phyloP scores from a whole-genome alignment of 2,329 filamentous ascomycete genomes.

The Penicillium concentricum region DNA sequence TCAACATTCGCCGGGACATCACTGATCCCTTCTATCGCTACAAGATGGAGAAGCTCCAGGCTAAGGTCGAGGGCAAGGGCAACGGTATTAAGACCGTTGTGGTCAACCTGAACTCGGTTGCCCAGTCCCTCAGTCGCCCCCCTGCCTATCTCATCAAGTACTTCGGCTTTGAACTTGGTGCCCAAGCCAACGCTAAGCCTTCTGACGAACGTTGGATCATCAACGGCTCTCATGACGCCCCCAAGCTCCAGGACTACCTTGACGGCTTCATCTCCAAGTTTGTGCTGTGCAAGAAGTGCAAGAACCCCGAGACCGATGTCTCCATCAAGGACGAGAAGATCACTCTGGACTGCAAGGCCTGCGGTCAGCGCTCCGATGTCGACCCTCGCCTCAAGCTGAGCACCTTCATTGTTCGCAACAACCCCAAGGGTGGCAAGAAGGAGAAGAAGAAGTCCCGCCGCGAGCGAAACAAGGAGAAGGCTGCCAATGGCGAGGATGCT shows the following conservation, averaged over 20 bases:
- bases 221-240: constrained; percentile 93
- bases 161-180: constrained; percentile 97
- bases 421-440: constrained; percentile 84
- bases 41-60: constrained; percentile 99
- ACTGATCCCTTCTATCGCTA: constrained; percentile 99
- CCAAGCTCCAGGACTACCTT: constrained; percentile 95
- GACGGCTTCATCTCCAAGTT: constrained; percentile 99
- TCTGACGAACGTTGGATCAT: constrained; percentile 99
- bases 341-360: constrained; percentile 96
- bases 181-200: constrained; percentile 97
- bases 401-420: constrained; percentile 95
- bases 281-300: constrained; percentile 99
- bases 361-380: constrained; percentile 87
- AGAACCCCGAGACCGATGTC: constrained; percentile 97
- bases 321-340: constrained; percentile 92
- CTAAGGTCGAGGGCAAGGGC: constrained; percentile 99
- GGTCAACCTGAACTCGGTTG: constrained; percentile 93
- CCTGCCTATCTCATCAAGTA: constrained; percentile 98
- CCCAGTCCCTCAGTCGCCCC: constrained; percentile 85
- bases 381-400: constrained; percentile 93
- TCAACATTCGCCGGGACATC: constrained; percentile 98
- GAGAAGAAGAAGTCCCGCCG: constrained; percentile 89
- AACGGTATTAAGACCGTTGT: constrained; percentile 99
- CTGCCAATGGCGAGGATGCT: constrained; percentile 56
- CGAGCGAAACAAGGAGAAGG: constrained; percentile 74